Conservation (phyloP, 1,139 yeast species). For the Nadsonia commutata region DNA sequence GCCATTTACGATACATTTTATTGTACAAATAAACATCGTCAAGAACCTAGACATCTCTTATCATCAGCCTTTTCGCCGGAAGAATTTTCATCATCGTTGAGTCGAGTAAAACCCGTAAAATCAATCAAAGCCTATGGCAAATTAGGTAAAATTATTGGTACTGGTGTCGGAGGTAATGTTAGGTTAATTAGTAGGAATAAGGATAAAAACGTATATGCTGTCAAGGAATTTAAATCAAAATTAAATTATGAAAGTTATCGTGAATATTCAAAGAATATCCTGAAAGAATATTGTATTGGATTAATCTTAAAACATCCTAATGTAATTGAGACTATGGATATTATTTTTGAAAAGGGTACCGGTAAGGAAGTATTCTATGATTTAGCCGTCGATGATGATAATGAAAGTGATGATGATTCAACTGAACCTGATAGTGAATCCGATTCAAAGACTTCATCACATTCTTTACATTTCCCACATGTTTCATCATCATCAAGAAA, state of each 20-base stretch:
- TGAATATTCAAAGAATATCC: constrained; percentile 88
- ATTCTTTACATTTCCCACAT: background rate
- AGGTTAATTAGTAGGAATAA: constrained; percentile 67
- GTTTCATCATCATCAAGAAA: constrained; percentile 25
- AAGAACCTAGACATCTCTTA: background rate
- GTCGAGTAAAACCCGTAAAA: constrained; percentile 7
- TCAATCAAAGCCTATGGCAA: constrained; percentile 67
- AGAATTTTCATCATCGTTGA: constrained; percentile 10
- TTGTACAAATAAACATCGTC: background rate
- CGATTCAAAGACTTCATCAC: background rate
- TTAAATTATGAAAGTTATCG: constrained; percentile 70
- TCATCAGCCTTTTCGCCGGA: constrained; percentile 5
- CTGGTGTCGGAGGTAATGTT: constrained; percentile 98
- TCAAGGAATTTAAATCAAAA: constrained; percentile 85
- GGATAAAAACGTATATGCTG: constrained; percentile 83
- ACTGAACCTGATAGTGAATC: background rate
- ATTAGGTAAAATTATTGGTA: constrained; percentile 78
- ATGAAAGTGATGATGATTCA: background rate
- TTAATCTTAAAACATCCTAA: constrained; percentile 91
- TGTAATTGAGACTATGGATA: constrained; percentile 85
- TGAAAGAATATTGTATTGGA: constrained; percentile 95
- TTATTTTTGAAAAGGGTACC: constrained; percentile 68
- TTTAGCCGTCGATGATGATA: background rate
- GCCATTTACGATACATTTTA: background rate
- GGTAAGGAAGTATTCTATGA: constrained; percentile 27